Evolutionary conservation across 108 stramenopile genomes (phyloP).

Genomic region (Cyclotella baltica): DNA sequence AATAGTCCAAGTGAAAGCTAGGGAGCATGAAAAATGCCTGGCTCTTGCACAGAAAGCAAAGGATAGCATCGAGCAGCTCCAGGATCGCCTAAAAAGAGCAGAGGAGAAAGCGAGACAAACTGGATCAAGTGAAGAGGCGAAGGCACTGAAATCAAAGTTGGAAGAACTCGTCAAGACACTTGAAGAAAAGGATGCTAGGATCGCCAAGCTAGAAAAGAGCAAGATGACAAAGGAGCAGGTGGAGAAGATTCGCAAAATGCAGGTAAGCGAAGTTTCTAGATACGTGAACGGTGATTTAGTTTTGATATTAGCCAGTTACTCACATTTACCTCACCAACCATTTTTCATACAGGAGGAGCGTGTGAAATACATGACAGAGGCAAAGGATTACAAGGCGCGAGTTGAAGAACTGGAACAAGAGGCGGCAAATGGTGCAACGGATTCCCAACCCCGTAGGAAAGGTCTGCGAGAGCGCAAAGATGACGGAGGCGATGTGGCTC

Average conservation of each 20-base stretch:
- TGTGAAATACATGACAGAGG: constrained; percentile 57
- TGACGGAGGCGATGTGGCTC: constrained; percentile 49
- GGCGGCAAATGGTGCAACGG: constrained; percentile 3
- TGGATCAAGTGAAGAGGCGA: constrained; percentile 11
- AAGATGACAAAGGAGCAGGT: constrained; percentile 81
- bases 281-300: too few relatives aligned
- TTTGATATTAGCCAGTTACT: neutral
- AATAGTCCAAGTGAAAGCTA: constrained; percentile 24
- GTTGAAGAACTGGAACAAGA: constrained; percentile 54
- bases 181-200: constrained; percentile 72
- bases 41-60: constrained; percentile 47
- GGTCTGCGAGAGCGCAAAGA: constrained; percentile 37
- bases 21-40: constrained; percentile 44
- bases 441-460: constrained; percentile 27
- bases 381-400: constrained; percentile 59
- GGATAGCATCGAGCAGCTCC: constrained; percentile 19
- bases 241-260: constrained; percentile 75
- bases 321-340: neutral
- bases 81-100: constrained; percentile 7
- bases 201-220: constrained; percentile 79
- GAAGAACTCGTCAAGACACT: constrained; percentile 53
- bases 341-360: constrained; percentile 54
- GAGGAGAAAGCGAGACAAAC: constrained; percentile 29
- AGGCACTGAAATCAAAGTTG: constrained; percentile 42
- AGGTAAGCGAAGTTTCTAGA: constrained; percentile 51